Evolutionary conservation across 345 rosid species (phyloP), one percentile per base, ranked within the genome.

Genomic region (Nasturtium officinale): DNA sequence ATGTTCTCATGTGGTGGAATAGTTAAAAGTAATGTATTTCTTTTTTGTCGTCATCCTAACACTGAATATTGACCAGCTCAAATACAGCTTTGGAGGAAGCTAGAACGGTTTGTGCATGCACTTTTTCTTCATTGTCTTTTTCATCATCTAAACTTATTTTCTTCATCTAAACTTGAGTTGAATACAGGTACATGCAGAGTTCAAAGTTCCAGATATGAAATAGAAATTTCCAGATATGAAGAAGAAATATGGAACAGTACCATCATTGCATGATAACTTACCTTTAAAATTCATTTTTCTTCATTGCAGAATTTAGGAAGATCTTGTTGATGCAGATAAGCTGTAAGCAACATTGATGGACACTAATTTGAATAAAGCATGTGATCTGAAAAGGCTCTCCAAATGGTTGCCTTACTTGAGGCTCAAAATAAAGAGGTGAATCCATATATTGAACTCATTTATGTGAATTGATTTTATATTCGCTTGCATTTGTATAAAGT

Each of bases 31-130:
- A 33, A 30, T 66, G 16, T 67, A 38, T 52, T 71, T 67, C 54
- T 63, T 40, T n/a, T n/a, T 50, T 57, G 52, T 54, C 51, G 6
- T 74, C 51, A 33, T 63, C 54, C 78, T 85, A 71, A 81, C 61
- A 40, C 26, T 71, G 50, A 66, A 53, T 83, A 47, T 83, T 47
- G 74, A 67, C 35, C 90, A 96, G 99, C 88, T 90, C 86, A 51
- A 96, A 90, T 85, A 89, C 98, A 72, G 99, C 99, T 82, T 77
- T 96, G 74, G 98, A 90, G 82, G 99, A 96, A 87, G 97, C 98
- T 74, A 87, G 82, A 78, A 81, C 9, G 87, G 99, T 96, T 89
- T 69, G 81, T 77, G 80, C 71, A 55, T 45, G 11, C 59, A 40
- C 68, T 45, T 67, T 11, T 71, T 56, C 64, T 37, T 56, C 60